These are phyloP conservation scores for Camelina laxa DNA, from an alignment of 345 rosid genomes.

Conservation along the genomic window DNA sequence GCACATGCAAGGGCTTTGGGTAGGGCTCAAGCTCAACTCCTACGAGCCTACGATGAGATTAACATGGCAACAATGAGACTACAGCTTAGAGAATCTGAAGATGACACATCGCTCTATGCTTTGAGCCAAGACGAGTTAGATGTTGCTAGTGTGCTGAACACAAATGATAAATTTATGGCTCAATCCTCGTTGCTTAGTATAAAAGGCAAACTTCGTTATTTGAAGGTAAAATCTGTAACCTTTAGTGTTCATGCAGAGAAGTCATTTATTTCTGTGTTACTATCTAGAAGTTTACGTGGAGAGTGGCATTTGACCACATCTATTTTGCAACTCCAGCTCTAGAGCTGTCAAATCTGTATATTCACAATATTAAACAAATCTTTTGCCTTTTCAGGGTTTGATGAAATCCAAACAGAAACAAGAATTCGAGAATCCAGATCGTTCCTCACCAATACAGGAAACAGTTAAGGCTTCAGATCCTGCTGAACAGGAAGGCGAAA, in stretches of 20 bases:
- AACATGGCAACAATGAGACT: constrained; percentile 92
- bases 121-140: constrained; percentile 75
- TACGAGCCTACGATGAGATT: constrained; percentile 88
- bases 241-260: background rate
- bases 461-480: constrained; percentile 36
- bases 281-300: constrained; percentile 8
- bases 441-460: constrained; percentile 51
- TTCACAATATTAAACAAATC: background rate
- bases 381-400: constrained; percentile 65
- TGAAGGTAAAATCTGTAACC: constrained; percentile 62
- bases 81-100: constrained; percentile 74
- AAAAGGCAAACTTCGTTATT: constrained; percentile 89
- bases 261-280: constrained; percentile 15
- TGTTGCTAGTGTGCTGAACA: constrained; percentile 70
- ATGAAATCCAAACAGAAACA: constrained; percentile 63
- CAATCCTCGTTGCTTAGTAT: constrained; percentile 58
- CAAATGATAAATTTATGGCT: constrained; percentile 81
- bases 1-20: constrained; percentile 79
- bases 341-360: too few relatives aligned
- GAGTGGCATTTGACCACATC: background rate
- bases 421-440: constrained; percentile 49
- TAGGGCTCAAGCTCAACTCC: constrained; percentile 79
- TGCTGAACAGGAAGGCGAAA: constrained; percentile 49
- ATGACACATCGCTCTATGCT: constrained; percentile 77
- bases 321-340: too few relatives aligned